A percentile compares a stretch with the other conserved stretches of the same genome.
Evolutionary conservation across 768 basidiomycete species (phyloP).

Genomic region (Termitomyces sp.): DNA sequence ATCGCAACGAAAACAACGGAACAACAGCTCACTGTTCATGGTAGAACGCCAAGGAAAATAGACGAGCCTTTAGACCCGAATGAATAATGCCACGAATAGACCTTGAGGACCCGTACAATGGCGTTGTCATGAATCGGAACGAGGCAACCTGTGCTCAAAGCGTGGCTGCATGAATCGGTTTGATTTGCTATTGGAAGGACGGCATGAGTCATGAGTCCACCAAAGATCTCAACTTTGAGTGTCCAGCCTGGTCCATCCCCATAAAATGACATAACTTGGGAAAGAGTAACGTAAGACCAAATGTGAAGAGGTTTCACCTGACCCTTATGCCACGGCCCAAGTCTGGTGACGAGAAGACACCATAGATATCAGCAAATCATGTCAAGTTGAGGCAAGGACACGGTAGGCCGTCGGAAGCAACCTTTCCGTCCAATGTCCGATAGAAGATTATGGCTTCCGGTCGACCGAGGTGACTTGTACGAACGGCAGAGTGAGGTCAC

Average conservation of each 20-base stretch:
- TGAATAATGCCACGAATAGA: not conserved
- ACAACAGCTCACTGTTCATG: not conserved
- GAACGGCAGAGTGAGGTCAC: not conserved
- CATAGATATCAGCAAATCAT: slow-evolving; percentile 4
- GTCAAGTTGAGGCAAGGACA: not conserved
- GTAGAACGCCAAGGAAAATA: not conserved
- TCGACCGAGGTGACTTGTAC: not conserved
- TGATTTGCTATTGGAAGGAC: not conserved
- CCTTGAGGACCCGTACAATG: no score
- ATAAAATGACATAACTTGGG: not conserved
- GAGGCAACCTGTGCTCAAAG: no score
- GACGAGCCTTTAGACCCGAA: not conserved
- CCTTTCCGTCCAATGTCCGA: not conserved
- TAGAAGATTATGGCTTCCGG: not conserved
- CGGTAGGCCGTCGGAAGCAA: not conserved
- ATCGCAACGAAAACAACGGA: not conserved
- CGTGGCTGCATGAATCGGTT: no score
- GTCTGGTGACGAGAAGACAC: not conserved
- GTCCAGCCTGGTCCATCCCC: not conserved
- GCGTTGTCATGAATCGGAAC: not conserved
- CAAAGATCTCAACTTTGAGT: not conserved
- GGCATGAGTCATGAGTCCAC: not conserved
- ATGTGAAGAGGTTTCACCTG: not conserved
- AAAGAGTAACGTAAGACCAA: not conserved
- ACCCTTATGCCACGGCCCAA: not conserved